These are phyloP conservation scores for Porogramme epimiltina DNA, from an alignment of 1,284 basidiomycete genomes.

Conservation along the genomic window DNA sequence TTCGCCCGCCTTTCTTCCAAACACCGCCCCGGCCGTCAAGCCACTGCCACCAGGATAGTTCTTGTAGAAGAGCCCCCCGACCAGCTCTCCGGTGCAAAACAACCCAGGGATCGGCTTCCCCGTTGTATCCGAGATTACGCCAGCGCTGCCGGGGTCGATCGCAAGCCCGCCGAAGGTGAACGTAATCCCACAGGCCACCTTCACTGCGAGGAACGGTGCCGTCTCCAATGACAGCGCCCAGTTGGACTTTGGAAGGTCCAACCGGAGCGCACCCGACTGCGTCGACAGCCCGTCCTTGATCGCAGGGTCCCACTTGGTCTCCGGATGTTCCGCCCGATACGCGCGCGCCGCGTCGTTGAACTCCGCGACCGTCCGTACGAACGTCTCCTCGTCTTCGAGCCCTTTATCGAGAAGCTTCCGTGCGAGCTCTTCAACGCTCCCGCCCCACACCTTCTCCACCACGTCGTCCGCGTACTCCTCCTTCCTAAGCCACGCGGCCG, in stretches of 20 bases:
- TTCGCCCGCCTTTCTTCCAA: constrained; percentile 60
- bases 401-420: constrained; percentile 48
- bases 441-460: constrained; percentile 53
- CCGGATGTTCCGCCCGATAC: constrained; percentile 38
- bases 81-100: constrained; percentile 68
- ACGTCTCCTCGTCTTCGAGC: constrained; percentile 40
- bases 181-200: constrained; percentile 67
- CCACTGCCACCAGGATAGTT: constrained; percentile 75
- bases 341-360: constrained; percentile 53
- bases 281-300: constrained; percentile 64
- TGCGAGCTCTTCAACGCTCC: constrained; percentile 52
- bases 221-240: constrained; percentile 60
- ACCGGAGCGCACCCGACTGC: constrained; percentile 34
- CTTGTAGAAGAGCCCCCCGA: constrained; percentile 60
- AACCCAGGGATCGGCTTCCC: constrained; percentile 50
- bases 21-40: constrained; percentile 65
- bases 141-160: constrained; percentile 55
- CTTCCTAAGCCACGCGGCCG: constrained; percentile 44
- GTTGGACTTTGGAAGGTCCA: constrained; percentile 50
- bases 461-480: constrained; percentile 68
- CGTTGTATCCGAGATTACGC: constrained; percentile 46
- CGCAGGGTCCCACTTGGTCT: constrained; percentile 55
- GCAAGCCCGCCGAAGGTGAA: constrained; percentile 72
- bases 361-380: constrained; percentile 46
- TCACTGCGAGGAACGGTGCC: constrained; percentile 62